Evolutionary conservation across 2,329 filamentous ascomycete genomes (phyloP), one percentile per base, ranked within the genome.

Genomic region (Fusarium denticulatum): DNA sequence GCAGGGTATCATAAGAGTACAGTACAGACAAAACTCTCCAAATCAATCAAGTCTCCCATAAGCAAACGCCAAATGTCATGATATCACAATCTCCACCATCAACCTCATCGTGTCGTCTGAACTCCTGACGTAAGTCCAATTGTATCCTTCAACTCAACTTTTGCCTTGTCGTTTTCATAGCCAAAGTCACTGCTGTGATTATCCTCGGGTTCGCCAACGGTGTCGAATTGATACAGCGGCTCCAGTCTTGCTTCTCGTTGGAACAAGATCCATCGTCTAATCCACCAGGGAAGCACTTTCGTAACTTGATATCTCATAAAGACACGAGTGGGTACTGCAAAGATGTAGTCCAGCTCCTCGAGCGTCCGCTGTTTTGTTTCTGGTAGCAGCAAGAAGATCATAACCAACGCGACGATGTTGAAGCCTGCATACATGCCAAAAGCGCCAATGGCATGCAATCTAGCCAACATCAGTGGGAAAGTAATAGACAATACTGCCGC

Each of bases 401-500:
- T 84, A 40, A 86, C 63, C 28, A 90, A 82, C 1, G 87, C 88
- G 2, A 88, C 71, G 3, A 89, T 71, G 73, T 91, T 91, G 69
- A 90, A 85, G 2, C 84, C 86, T 1, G 88, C 85, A 70, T 90
- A 90, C 57, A 88, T 83, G 4, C 85, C 83, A 73, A 90, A 90
- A 1, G 88, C 85, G 5, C 88, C 88, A 8, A 85, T 77, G 3
- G 86, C 83, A 6, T 82, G 80, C 2, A 88, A 71, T 16, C 79
- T 76, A 6, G 80, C 79, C 18, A 91, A 80, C 81, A 91, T 86
- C 52, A 87, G 83, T 5, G 90, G 90, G 76, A 91, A 90, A 0
- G 89, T 92, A 58, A 93, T 88, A n/a, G 88, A 87, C 50, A 91
- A 82, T 0, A 93, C 87, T 1, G 88, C 85, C 0, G 88, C 89